These are phyloP conservation scores for Wakefieldia striispora DNA, from an alignment of 768 basidiomycete species.

Conservation along the genomic window DNA sequence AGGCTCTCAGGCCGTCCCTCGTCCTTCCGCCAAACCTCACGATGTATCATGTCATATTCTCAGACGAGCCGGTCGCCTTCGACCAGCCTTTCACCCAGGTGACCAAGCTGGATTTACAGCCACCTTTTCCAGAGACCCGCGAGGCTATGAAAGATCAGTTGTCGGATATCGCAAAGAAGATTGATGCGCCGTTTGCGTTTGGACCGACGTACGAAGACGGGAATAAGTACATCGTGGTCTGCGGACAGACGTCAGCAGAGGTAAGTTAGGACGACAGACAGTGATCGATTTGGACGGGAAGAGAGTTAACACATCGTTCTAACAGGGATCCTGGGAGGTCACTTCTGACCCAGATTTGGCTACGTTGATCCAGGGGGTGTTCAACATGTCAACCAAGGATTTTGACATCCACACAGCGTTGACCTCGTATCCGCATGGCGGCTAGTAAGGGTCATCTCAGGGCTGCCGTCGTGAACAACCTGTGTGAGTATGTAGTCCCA, in stretches of 20 bases:
- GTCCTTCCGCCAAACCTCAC: not conserved
- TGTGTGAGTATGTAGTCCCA: no score
- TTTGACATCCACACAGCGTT: no score
- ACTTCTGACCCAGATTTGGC: no score
- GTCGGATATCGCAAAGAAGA: constrained; percentile 11
- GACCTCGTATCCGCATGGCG: no score
- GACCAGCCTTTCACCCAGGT: constrained; percentile 2
- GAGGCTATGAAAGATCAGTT: constrained; percentile 8
- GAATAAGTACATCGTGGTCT: constrained; percentile 19
- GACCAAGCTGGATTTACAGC: constrained; percentile 16
- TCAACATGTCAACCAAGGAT: no score
- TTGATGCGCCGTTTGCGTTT: constrained; percentile 12
- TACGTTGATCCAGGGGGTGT: no score
- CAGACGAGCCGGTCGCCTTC: not conserved
- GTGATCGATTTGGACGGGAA: no score
- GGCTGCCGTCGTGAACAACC: no score
- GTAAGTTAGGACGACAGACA: constrained; percentile 9
- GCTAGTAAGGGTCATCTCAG: no score
- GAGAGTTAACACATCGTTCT: no score
- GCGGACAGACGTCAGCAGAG: constrained; percentile 23
- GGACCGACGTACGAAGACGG: constrained; percentile 21
- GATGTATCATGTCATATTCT: constrained; percentile 26
- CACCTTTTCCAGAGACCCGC: constrained; percentile 17
- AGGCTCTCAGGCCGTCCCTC: constrained; percentile 6
- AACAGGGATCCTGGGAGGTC: constrained; percentile 17